A percentile compares a stretch with the other conserved stretches of the same genome.
These are phyloP conservation scores for Selaginella moellendorffii DNA, from an alignment of 75 land plant species.

Conservation along the genomic window DNA sequence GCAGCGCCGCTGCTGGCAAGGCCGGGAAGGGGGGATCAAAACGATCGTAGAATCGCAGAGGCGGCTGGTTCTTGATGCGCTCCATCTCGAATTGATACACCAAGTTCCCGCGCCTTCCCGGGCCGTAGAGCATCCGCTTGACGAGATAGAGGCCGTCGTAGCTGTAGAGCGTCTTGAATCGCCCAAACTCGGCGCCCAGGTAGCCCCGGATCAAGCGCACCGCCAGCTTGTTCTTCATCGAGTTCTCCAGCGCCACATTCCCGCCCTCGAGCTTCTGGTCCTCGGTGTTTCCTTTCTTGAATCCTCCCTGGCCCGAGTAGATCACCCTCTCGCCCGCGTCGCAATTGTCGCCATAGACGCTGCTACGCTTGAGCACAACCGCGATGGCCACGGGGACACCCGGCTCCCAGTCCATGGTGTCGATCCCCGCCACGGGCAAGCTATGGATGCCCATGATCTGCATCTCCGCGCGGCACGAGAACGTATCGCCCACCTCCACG, in stretches of 20 bases:
- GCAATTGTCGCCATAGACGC: conserved; percentile 31
- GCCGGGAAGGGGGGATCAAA: too few relatives aligned
- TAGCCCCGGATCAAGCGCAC: neutral
- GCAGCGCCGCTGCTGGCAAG: too few relatives aligned
- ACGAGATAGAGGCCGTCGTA: neutral
- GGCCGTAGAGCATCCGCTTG: neutral
- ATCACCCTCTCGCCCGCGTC: conserved; percentile 39
- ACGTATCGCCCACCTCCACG: conserved; percentile 52
- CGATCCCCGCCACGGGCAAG: conserved; percentile 55
- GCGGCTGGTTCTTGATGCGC: neutral
- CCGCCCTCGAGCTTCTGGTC: conserved; percentile 76
- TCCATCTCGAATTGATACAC: neutral
- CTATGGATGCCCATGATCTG: conserved; percentile 51
- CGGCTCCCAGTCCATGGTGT: conserved; percentile 26
- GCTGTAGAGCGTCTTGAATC: neutral
- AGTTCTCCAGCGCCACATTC: conserved; percentile 62
- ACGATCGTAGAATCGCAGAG: too few relatives aligned
- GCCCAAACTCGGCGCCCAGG: neutral
- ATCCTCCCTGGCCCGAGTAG: conserved; percentile 64
- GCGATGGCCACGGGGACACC: conserved; percentile 43
- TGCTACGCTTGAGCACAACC: conserved; percentile 50
- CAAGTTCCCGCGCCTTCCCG: neutral
- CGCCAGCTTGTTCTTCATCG: too few relatives aligned
- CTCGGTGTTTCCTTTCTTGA: conserved; percentile 14
- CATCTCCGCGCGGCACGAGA: conserved; percentile 50